These are phyloP conservation scores for Huntiella abstrusa DNA, from an alignment of 2,329 filamentous ascomycete genomes.

Conservation along the genomic window DNA sequence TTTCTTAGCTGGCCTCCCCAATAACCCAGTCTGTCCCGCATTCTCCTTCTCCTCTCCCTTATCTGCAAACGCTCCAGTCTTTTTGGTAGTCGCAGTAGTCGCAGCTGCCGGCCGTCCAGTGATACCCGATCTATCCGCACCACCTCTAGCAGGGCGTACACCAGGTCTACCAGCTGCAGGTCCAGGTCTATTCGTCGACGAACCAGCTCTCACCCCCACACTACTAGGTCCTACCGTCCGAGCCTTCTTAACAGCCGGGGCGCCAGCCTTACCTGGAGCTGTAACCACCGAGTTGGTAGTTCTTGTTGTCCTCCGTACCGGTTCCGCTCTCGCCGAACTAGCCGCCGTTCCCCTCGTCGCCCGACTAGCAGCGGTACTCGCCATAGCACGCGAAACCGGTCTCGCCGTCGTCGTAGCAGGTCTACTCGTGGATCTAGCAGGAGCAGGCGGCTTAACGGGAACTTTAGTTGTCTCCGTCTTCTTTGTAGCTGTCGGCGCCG, in stretches of 20 bases:
- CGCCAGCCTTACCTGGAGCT: constrained; percentile 12
- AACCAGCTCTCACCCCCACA: too few relatives aligned
- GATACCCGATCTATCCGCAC: neutral
- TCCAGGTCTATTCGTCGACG: too few relatives aligned
- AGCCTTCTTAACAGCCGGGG: constrained; percentile 21
- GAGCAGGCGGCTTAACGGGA: constrained; percentile 18
- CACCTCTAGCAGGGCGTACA: neutral
- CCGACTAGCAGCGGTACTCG: constrained; percentile 13
- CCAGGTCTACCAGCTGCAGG: too few relatives aligned
- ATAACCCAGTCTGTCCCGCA: constrained; percentile 20
- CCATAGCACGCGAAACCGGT: constrained; percentile 17
- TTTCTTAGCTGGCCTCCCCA: constrained; percentile 29
- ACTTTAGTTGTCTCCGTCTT: constrained; percentile 17
- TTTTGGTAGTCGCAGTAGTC: neutral
- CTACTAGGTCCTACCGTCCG: constrained; percentile 19
- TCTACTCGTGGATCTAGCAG: neutral
- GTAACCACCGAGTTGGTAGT: neutral
- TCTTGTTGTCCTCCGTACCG: constrained; percentile 10
- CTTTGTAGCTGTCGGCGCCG: neutral
- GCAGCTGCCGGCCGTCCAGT: neutral
- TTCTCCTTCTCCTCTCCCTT: constrained; percentile 43
- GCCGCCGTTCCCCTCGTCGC: neutral
- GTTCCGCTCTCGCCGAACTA: neutral
- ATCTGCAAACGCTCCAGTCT: constrained; percentile 35
- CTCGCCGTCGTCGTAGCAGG: constrained; percentile 16